These are phyloP conservation scores for Aspergillus neotritici DNA, from an alignment of 2,329 filamentous ascomycete genomes.

Conservation along the genomic window DNA sequence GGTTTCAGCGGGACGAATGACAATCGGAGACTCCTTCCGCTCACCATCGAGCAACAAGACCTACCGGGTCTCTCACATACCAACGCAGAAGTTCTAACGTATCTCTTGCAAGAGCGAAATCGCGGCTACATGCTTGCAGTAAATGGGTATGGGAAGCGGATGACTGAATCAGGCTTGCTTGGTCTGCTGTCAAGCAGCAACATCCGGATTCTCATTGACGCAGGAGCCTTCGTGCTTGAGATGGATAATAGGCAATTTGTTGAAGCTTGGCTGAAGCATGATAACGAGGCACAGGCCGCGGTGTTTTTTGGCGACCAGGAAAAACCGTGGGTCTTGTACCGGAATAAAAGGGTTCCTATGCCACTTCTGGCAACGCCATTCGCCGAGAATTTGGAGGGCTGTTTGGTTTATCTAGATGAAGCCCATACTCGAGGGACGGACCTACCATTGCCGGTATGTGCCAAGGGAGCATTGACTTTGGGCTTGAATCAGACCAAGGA, in stretches of 20 bases:
- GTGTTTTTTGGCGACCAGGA: constrained; percentile 51
- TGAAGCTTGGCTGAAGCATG: constrained; percentile 47
- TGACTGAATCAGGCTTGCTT: constrained; percentile 46
- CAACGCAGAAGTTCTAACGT: constrained; percentile 58
- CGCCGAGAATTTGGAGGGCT: constrained; percentile 47
- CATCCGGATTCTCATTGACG: constrained; percentile 57
- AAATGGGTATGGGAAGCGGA: constrained; percentile 25
- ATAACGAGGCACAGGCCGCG: constrained; percentile 44
- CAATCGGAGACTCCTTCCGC: constrained; percentile 53
- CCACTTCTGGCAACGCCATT: constrained; percentile 53
- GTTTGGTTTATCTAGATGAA: constrained; percentile 57
- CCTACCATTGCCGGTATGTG: constrained; percentile 47
- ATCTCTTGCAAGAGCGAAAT: constrained; percentile 52
- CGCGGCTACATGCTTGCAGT: constrained; percentile 41
- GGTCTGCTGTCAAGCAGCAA: constrained; percentile 25
- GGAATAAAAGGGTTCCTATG: constrained; percentile 26
- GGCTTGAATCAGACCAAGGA: constrained; percentile 56
- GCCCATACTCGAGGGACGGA: constrained; percentile 59
- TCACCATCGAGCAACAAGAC: constrained; percentile 59
- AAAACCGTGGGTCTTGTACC: constrained; percentile 42
- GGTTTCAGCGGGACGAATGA: constrained; percentile 72
- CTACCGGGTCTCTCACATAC: constrained; percentile 53
- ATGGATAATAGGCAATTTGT: constrained; percentile 51
- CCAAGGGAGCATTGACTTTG: constrained; percentile 52
- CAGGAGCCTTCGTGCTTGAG: constrained; percentile 60